These are phyloP conservation scores for Hypoxylon sp. DNA, from an alignment of 2,329 filamentous ascomycete genomes.

Conservation along the genomic window DNA sequence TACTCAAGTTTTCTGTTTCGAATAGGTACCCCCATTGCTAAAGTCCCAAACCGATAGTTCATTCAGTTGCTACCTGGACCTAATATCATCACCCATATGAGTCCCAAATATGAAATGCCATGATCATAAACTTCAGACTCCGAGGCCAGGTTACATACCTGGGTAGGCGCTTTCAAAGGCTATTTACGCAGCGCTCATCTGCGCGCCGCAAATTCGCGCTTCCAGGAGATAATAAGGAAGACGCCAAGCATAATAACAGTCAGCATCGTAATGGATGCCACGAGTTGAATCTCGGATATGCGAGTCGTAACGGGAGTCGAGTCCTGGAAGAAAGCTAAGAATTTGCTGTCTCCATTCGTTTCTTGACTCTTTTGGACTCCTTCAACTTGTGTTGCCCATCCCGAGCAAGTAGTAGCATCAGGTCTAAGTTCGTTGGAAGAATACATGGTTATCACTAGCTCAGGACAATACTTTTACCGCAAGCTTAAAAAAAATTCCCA, in stretches of 20 bases:
- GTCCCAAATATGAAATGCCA: background rate
- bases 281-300: slow-evolving; percentile 27
- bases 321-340: slow-evolving; percentile 10
- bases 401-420: background rate
- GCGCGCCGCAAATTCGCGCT: background rate
- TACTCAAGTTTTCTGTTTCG: background rate
- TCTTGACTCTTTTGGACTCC: background rate
- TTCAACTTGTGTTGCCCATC: background rate
- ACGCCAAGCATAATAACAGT: slow-evolving; percentile 17
- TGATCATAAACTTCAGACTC: background rate
- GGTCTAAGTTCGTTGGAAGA: background rate
- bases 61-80: slow-evolving; percentile 10
- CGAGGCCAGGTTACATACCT: background rate
- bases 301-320: background rate
- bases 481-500: background rate
- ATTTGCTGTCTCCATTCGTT: background rate
- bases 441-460: background rate
- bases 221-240: slow-evolving; percentile 13
- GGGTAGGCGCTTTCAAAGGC: background rate
- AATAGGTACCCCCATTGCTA: background rate
- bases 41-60: background rate
- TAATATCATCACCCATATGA: background rate
- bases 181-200: background rate
- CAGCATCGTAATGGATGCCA: slow-evolving; percentile 12
- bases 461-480: background rate